Conservation (phyloP, 2,329 filamentous ascomycete species). For the Didymella glomerata region DNA sequence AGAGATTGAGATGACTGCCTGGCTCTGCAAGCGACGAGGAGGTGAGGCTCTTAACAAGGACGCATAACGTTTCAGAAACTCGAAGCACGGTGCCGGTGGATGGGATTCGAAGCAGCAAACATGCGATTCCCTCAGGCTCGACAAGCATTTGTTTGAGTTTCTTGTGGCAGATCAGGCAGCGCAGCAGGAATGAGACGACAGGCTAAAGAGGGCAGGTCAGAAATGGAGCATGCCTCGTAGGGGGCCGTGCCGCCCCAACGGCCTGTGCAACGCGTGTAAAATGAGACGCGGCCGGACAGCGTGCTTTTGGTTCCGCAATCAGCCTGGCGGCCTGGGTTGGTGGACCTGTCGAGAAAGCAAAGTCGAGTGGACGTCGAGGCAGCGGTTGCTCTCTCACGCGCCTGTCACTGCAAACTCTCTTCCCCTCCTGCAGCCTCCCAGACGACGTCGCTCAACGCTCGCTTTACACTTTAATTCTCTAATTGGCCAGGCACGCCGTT, state of each 20-base stretch:
- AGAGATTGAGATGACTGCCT: slow-evolving; percentile 18
- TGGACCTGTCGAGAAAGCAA: neutral
- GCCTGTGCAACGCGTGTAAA: slow-evolving; percentile 29
- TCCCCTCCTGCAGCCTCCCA: slow-evolving; percentile 20
- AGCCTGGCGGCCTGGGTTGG: slow-evolving; percentile 9
- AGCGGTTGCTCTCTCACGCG: slow-evolving; percentile 14
- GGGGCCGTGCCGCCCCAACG: slow-evolving; percentile 17
- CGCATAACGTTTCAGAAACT: slow-evolving; percentile 21
- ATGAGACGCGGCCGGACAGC: slow-evolving; percentile 25
- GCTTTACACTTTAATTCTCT: slow-evolving; percentile 17
- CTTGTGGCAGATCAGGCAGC: slow-evolving; percentile 8
- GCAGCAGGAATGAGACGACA: slow-evolving; percentile 25
- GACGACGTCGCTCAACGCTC: slow-evolving; percentile 28
- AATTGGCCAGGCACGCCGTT: slow-evolving; percentile 28
- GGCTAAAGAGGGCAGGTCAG: slow-evolving; percentile 13
- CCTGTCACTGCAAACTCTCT: slow-evolving; percentile 23
- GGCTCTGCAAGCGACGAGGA: slow-evolving; percentile 13
- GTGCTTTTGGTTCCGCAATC: slow-evolving; percentile 8
- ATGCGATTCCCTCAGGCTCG: slow-evolving; percentile 4
- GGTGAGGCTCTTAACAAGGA: slow-evolving; percentile 19
- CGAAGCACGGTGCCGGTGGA: slow-evolving; percentile 7
- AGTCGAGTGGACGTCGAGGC: slow-evolving; percentile 3
- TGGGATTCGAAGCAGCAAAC: slow-evolving; percentile 1
- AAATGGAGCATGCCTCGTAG: slow-evolving; percentile 23
- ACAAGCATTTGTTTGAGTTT: slow-evolving; percentile 7